Evolutionary conservation across 495 filamentous ascomycete species (phyloP), one percentile per base, ranked within the genome.

Genomic region (Cercophora newfieldiana): DNA sequence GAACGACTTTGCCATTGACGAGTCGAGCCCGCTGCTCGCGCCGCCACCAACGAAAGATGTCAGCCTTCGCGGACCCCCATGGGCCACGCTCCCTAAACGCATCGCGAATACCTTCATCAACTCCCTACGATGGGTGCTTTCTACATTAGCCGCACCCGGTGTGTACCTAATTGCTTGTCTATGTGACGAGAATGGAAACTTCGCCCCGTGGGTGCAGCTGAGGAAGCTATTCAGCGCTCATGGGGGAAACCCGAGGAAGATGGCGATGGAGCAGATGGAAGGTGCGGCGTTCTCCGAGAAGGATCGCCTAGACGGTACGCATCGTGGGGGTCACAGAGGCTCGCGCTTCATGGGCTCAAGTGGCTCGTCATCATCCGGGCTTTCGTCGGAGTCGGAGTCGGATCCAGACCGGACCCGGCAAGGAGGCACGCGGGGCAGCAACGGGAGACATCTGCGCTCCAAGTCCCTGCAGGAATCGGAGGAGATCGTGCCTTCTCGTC

Each of bases 81-180:
- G 88, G 86, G 72, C 77, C 28, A 67, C 82, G 6, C 73, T 90
- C 53, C 87, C 87, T 53, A 86, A 83, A 72, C 86, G 84, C 74
- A 84, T 87, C 65, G 79, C 81, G 26, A 79, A 64, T 48, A 74
- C 75, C 56, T 76, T 94, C 64, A 79, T 91, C 30, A 84, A 89
- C 68, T 88, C 87, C 12, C 81, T 95, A 68, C 84, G 87, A 59
- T 90, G 88, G 78, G 82, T 97, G 53, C 78, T 97, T 19, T 90
- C 90, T 57, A 89, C 92, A 6, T 75, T 98, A 33, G 83, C 89
- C 24, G 86, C 88, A 1, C 94, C 96, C 5, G 91, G 88, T 1
- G 81, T 91, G 44, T 97, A 94, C 79, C 76, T 95, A 18, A 86
- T 92, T 57, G 88, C 90, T 61, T 92, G 84, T 70, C 87, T 97